phyloP scores from a whole-genome alignment of 2,329 filamentous ascomycete genomes.

The Colletotrichum brevisporum region DNA sequence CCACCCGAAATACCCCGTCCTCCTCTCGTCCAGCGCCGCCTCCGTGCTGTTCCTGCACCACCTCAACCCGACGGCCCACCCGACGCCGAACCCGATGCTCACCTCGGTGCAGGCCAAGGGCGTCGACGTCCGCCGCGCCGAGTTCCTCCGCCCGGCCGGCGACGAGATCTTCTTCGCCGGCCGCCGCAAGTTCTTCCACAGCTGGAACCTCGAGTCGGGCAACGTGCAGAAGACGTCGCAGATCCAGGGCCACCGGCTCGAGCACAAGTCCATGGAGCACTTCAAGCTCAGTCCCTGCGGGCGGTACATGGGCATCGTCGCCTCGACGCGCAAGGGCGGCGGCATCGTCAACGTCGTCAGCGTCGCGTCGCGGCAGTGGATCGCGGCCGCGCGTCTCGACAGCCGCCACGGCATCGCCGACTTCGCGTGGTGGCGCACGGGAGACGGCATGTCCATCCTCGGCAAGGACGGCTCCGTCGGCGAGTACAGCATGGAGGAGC shows the following conservation, averaged over 20 bases:
- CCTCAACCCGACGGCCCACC: constrained; percentile 80
- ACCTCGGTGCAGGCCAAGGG: constrained; percentile 90
- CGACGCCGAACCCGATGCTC: constrained; percentile 87
- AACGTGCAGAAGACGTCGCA: constrained; percentile 85
- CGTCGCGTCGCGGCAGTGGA: constrained; percentile 87
- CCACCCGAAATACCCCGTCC: constrained; percentile 88
- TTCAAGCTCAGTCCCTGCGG: constrained; percentile 92
- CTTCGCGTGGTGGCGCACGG: constrained; percentile 92
- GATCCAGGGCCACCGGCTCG: constrained; percentile 80
- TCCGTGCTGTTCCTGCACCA: constrained; percentile 92
- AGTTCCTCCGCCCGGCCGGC: constrained; percentile 81
- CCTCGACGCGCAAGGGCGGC: constrained; percentile 85
- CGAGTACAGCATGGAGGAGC: constrained; percentile 83
- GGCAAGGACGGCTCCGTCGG: constrained; percentile 91
- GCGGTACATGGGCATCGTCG: constrained; percentile 85
- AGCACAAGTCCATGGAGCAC: constrained; percentile 91
- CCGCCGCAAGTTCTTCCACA: constrained; percentile 91
- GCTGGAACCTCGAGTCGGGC: constrained; percentile 90
- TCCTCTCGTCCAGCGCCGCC: constrained; percentile 89
- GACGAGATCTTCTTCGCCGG: constrained; percentile 90
- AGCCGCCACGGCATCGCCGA: constrained; percentile 88
- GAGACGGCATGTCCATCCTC: constrained; percentile 84
- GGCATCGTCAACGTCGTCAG: constrained; percentile 90
- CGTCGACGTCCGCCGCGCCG: constrained; percentile 86
- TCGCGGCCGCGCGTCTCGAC: constrained; percentile 85